These are phyloP conservation scores for Sporopachydermia cereana DNA, from an alignment of 1,139 yeast genomes.

Conservation along the genomic window DNA sequence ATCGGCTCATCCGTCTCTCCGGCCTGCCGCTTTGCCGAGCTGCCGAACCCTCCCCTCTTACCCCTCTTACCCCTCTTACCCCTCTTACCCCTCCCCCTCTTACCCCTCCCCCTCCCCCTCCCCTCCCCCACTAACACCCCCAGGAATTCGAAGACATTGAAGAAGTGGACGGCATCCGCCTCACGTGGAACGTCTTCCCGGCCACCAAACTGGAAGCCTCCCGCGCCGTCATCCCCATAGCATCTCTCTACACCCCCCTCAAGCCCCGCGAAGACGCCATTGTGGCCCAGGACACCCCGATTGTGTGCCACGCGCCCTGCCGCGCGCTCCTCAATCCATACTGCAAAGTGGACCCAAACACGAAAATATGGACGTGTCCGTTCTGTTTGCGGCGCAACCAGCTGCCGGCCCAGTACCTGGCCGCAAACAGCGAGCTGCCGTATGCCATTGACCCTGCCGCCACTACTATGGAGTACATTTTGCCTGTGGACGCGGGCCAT, in stretches of 20 bases:
- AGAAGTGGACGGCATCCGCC: slow-evolving; percentile 55
- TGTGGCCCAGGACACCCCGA: slow-evolving; percentile 30
- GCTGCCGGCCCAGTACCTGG: slow-evolving; percentile 26
- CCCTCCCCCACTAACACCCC: neutral
- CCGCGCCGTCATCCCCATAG: slow-evolving; percentile 49
- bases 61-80: neutral
- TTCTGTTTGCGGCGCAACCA: slow-evolving; percentile 47
- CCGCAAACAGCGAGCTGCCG: slow-evolving; percentile 18
- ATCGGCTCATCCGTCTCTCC: too few relatives aligned
- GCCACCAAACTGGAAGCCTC: slow-evolving; percentile 46
- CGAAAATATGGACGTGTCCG: slow-evolving; percentile 52
- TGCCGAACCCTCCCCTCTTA: neutral
- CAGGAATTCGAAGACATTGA: slow-evolving; percentile 47
- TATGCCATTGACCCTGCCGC: slow-evolving; percentile 27
- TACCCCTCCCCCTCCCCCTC: neutral
- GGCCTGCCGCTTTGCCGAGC: too few relatives aligned
- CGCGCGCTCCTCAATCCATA: slow-evolving; percentile 51
- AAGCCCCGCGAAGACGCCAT: slow-evolving; percentile 37
- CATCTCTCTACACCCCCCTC: slow-evolving; percentile 57
- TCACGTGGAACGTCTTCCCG: slow-evolving; percentile 59
- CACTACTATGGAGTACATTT: slow-evolving; percentile 49
- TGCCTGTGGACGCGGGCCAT: slow-evolving; percentile 26
- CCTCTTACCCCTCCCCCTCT: neutral
- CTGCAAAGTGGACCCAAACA: slow-evolving; percentile 26
- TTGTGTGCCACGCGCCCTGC: slow-evolving; percentile 42